A percentile compares a stretch with the other conserved stretches of the same genome.
These are phyloP conservation scores for Triadica sebifera DNA, from an alignment of 345 rosid genomes.

Conservation along the genomic window DNA sequence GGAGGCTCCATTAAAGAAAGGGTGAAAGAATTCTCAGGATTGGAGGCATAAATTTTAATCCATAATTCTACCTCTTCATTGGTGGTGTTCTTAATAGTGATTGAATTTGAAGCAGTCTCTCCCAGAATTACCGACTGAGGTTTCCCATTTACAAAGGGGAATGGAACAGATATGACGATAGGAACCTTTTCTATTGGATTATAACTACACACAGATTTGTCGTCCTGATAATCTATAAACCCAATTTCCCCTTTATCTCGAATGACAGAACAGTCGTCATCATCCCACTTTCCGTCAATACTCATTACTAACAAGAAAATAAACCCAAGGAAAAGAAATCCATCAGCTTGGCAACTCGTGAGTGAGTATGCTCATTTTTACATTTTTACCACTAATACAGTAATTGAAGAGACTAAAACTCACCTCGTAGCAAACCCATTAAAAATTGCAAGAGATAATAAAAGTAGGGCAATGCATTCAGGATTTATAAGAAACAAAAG, in stretches of 20 bases:
- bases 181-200: slow-evolving; percentile 56
- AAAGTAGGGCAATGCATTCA: too few relatives aligned
- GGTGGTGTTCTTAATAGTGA: slow-evolving; percentile 23
- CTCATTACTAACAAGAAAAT: slow-evolving; percentile 37
- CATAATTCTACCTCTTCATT: slow-evolving; percentile 26
- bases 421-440: background rate
- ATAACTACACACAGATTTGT: slow-evolving; percentile 46
- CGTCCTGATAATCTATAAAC: slow-evolving; percentile 67
- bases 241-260: slow-evolving; percentile 74
- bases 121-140: slow-evolving; percentile 61
- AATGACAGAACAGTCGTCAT: slow-evolving; percentile 65
- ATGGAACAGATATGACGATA: slow-evolving; percentile 61
- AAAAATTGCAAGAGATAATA: background rate
- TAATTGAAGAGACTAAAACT: background rate
- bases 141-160: slow-evolving; percentile 54
- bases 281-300: slow-evolving; percentile 50
- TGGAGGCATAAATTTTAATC: slow-evolving; percentile 27
- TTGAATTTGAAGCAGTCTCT: slow-evolving; percentile 52
- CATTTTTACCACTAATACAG: background rate
- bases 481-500: background rate
- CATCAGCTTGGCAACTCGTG: background rate
- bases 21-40: slow-evolving; percentile 36
- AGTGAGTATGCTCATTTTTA: background rate
- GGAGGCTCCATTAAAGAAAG: slow-evolving; percentile 78
- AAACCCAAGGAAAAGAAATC: background rate